Base-by-base conservation (phyloP, 352 stramenopile genomes). In the Phytophthora aleatoria region DNA sequence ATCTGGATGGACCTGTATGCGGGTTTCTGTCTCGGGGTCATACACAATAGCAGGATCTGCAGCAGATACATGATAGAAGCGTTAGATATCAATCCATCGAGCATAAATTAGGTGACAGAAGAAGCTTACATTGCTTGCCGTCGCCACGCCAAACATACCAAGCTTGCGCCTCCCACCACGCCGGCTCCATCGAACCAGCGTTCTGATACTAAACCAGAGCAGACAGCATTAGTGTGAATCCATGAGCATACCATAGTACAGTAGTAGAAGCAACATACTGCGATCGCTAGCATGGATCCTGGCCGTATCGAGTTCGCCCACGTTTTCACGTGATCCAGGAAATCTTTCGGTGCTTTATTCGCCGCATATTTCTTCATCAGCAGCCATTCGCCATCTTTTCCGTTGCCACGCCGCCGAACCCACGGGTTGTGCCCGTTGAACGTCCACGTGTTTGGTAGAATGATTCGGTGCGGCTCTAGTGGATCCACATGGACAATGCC, bases 161-260 rank as follows among this genome's bases (percentile, higher is more conserved):
- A n/a, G 85, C 84, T 57, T 94, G 86, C 1, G 86, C 86, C 53
- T 94, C 84, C 86, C 86, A 94, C 83, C 83, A 94, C 24, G 71
- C 79, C 0, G 80, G 69, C 48, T 94, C 81, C 1, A 71, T 51
- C 2, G 80, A 85, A n/a, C 74, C 85, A 44, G 67, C 64, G 42
- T 94, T 90, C 38, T 85, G 75, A 61, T 92, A 94, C 85, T 94
- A 52, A 62, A 43, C 27, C 5, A 57, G 9, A 26, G 12, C 47
- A 43, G 61, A 31, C 3, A 57, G 10, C 36, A 58, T 69, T 60
- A 72, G 53, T 15, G 38, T 44, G 24, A 57, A 60, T 44, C 35
- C n/a, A 51, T 13, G 9, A 50, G 30, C 41, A 50, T 39, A 48
- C 12, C 12, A 15, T 31, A 39, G n/a, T 26, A 11, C 42, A 11